Evolutionary conservation across 768 basidiomycete species (phyloP), one percentile per base, ranked within the genome.

Genomic region (Melanogaster broomeanus): DNA sequence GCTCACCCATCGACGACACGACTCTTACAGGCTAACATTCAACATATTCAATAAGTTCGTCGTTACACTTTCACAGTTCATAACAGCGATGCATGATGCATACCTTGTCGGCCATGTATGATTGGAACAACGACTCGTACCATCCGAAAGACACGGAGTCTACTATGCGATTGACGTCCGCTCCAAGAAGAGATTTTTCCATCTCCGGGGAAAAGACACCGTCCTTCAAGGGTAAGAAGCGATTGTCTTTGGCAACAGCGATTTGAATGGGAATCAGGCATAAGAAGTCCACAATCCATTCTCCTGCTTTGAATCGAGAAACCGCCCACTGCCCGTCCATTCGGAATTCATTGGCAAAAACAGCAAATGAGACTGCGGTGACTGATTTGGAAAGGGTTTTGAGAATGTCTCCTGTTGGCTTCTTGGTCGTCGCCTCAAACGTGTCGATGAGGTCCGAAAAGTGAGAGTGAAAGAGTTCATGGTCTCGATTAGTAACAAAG

Each of bases 221-320:
- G 58, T 82, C 79, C 54, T 80, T 81, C 12, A 82, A 59, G 2
- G 82, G 82, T 25, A 82, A 55, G 53, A 83, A 82, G 1, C 80
- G 66, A 61, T 83, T 83, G 42, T 81, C 80, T 11, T 72, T 66
- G 4, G 79, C 76, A 35, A 83, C 62, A 0, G 80, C 81, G 21
- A 83, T 71, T 30, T 83, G 82, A 33, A 83, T 81, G 0, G 82
- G 82, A 42, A 83, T 81, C 16, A 83, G 67, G 48, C 81, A 83
- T 5, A 83, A 53, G 2, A 82, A 55, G 22, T 81, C 75, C 1
- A 78, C 78, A 2, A 83, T 64, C 82, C 82, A 83, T 58, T 83
- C 80, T 22, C 82, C 82, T 2, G 69, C 68, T 16, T 64, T 63
- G 57, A 76, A 76, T 6, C 50, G 49, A 4, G 77, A 77, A 4